Percentiles rank a stretch among this genome's conserved stretches.
Evolutionary conservation across 192 early-diverging fungal species (phyloP).

Genomic region (Neocallimastix lanati): DNA sequence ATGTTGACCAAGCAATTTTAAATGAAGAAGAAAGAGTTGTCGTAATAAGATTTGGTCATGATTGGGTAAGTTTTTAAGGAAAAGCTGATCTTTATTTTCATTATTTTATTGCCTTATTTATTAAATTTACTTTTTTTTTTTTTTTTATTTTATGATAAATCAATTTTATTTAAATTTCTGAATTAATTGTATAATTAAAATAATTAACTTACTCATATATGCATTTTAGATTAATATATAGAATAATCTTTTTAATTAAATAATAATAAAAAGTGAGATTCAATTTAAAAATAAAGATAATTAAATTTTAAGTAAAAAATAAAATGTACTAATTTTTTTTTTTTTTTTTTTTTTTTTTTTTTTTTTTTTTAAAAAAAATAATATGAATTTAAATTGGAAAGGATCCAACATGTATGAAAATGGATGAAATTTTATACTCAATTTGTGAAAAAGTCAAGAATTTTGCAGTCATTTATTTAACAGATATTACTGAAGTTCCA

Average conservation of each 20-base stretch:
- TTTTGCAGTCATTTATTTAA: conserved; percentile 93
- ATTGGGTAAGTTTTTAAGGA: conserved; percentile 40
- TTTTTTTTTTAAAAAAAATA: too few relatives aligned
- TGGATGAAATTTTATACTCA: conserved; percentile 88
- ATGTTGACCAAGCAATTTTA: conserved; percentile 96
- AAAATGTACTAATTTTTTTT: too few relatives aligned
- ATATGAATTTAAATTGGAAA: too few relatives aligned
- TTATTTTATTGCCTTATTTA: too few relatives aligned
- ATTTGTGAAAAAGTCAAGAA: conserved; percentile 93
- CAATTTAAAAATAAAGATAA: not conserved
- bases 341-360: too few relatives aligned
- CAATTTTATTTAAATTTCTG: too few relatives aligned
- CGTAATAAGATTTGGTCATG: conserved; percentile 90
- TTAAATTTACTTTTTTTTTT: too few relatives aligned
- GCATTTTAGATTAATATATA: not conserved
- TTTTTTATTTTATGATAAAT: too few relatives aligned
- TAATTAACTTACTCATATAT: not conserved
- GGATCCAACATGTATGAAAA: conserved; percentile 86
- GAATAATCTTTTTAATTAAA: not conserved
- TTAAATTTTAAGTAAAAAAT: too few relatives aligned
- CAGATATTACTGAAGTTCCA: conserved; percentile 88
- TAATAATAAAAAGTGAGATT: not conserved
- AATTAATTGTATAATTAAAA: not conserved
- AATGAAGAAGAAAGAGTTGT: conserved; percentile 96
- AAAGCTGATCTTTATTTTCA: not conserved